A percentile compares a stretch with the other conserved stretches of the same genome.
phyloP scores from a whole-genome alignment of 768 basidiomycete genomes.

The Tricholoma furcatifolium region DNA sequence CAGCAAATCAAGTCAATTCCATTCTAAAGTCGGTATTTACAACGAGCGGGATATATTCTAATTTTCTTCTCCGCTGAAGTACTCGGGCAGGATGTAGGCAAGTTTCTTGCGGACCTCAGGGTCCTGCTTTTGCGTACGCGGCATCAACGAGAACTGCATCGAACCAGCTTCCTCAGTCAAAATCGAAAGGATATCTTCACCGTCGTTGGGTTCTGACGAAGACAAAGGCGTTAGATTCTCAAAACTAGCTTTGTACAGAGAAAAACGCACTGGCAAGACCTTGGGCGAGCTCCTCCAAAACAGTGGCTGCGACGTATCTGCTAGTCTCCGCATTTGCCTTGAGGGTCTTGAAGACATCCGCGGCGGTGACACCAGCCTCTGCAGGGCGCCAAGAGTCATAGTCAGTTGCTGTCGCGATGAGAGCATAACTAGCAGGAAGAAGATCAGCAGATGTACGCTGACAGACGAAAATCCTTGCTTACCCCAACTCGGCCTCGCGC shows the following conservation, averaged over 20 bases:
- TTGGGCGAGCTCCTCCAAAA: conserved; percentile 59
- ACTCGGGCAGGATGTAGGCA: conserved; percentile 17
- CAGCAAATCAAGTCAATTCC: no score
- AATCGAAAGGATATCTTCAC: conserved; percentile 41
- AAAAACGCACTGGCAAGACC: background rate
- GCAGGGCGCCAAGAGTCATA: conserved; percentile 93
- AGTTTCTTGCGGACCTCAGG: conserved; percentile 67
- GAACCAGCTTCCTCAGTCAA: conserved; percentile 62
- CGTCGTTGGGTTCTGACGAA: conserved; percentile 14
- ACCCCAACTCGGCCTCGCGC: conserved; percentile 93
- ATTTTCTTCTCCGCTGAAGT: conserved; percentile 4
- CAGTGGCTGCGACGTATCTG: conserved; percentile 66
- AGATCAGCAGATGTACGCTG: background rate
- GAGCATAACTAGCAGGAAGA: conserved; percentile 66
- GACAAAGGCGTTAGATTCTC: background rate
- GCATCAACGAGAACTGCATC: conserved; percentile 90
- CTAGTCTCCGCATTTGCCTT: conserved; percentile 85
- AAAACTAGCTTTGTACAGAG: background rate
- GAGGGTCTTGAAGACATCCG: conserved; percentile 89
- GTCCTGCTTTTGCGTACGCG: conserved; percentile 50
- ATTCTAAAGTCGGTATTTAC: conserved; percentile 29
- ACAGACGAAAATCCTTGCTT: conserved; percentile 18
- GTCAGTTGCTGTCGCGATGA: conserved; percentile 90
- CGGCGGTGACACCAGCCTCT: conserved; percentile 80
- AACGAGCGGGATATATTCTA: conserved; percentile 5